A percentile compares a stretch with the other conserved stretches of the same genome.
These are phyloP conservation scores for Cryphonectria naterciae DNA, from an alignment of 2,329 filamentous ascomycete genomes.

Conservation along the genomic window DNA sequence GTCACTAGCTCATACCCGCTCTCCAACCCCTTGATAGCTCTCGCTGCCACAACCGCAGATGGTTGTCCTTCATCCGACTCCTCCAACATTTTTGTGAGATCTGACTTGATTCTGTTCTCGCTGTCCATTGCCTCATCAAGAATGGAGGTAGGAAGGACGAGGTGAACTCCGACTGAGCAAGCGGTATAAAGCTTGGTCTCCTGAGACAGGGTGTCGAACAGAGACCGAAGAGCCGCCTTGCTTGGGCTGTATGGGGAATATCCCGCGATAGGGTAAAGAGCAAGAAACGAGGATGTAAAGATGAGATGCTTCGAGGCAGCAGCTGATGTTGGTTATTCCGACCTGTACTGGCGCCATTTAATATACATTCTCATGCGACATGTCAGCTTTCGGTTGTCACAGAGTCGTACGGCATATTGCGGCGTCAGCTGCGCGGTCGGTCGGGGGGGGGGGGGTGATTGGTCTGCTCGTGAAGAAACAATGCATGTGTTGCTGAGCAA, in stretches of 20 bases:
- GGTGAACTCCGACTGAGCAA: conserved; percentile 59
- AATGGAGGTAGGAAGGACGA: conserved; percentile 69
- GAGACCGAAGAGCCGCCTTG: conserved; percentile 68
- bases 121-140: conserved; percentile 56
- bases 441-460: background rate
- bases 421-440: background rate
- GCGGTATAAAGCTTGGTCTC: conserved; percentile 51
- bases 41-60: conserved; percentile 62
- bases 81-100: conserved; percentile 44
- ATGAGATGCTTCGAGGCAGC: conserved; percentile 60
- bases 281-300: conserved; percentile 67
- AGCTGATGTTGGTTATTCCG: background rate
- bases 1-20: conserved; percentile 66
- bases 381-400: background rate
- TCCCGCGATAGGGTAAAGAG: conserved; percentile 65
- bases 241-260: conserved; percentile 68
- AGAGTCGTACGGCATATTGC: background rate
- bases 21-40: conserved; percentile 62
- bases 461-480: background rate
- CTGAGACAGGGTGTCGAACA: conserved; percentile 67
- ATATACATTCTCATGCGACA: background rate
- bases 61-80: conserved; percentile 44
- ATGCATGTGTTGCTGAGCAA: background rate
- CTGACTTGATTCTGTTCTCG: conserved; percentile 44
- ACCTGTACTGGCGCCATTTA: background rate